Evolutionary conservation across 2,329 filamentous ascomycete species (phyloP).

Genomic region (Cladobotryum protrusum): DNA sequence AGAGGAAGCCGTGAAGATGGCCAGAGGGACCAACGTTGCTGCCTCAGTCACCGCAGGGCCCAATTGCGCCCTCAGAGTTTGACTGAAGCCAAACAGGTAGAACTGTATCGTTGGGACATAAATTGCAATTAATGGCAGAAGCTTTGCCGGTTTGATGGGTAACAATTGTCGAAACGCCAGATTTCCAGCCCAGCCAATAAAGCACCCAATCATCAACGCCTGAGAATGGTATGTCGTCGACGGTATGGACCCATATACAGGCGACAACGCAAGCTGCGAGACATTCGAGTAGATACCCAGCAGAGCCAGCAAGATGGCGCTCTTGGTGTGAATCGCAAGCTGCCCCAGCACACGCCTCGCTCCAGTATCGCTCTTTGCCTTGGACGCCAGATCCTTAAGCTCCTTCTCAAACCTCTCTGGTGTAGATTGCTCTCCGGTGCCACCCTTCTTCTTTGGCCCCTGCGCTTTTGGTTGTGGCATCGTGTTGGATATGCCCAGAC

Average conservation of each 20-base stretch:
- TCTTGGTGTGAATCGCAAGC: conserved; percentile 31
- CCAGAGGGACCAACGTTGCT: conserved; percentile 64
- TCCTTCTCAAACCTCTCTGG: conserved; percentile 50
- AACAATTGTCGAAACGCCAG: conserved; percentile 42
- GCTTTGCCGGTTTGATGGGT: conserved; percentile 41
- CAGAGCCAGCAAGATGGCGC: conserved; percentile 24
- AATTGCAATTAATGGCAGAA: conserved; percentile 67
- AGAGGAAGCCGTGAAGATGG: conserved; percentile 56
- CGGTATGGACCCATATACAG: conserved; percentile 83
- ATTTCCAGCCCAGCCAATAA: conserved; percentile 67
- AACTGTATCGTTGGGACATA: conserved; percentile 70
- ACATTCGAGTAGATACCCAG: conserved; percentile 59
- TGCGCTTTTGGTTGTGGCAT: background rate
- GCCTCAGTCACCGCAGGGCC: conserved; percentile 73
- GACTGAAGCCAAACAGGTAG: conserved; percentile 62
- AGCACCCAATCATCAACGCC: conserved; percentile 58
- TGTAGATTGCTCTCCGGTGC: conserved; percentile 13
- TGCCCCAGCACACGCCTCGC: conserved; percentile 31
- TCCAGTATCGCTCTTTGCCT: conserved; percentile 29
- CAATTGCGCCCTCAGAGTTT: conserved; percentile 56
- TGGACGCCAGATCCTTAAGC: conserved; percentile 44
- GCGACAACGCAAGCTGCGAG: conserved; percentile 71
- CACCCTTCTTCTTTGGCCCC: background rate
- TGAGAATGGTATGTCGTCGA: conserved; percentile 64
- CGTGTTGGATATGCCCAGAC: too few species aligned